Evolutionary conservation across 768 basidiomycete genomes (phyloP), one percentile per base, ranked within the genome.

Genomic region (Amanita rimosa): DNA sequence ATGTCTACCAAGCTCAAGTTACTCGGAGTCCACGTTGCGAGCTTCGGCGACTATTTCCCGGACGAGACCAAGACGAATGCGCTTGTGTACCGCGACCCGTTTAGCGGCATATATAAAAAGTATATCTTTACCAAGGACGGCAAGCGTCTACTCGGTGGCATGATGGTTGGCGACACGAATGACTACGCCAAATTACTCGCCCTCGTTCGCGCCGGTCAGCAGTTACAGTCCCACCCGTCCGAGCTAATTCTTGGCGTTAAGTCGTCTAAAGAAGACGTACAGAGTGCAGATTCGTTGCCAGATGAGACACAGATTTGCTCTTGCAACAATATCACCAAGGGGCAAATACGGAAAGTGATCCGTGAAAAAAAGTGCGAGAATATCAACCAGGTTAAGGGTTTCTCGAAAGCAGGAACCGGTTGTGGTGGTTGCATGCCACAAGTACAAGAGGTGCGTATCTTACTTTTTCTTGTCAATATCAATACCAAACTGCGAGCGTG

Each of bases 341-440:
- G 75, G 8, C 68, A 62, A 9, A 72, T 85, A 19, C 65, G 60
- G 0, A 62, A 66, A 48, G 76, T 75, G 48, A 67, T 84, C 49
- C 67, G 69, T 55, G 64, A 66, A 0, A 82, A 80, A 1, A 57
- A 64, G 1, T 71, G 71, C 41, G 67, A 62, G 6, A 60, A 65
- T 10, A 57, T 86, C n/a, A 67, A 58, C 3, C 75, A 71, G 39
- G 62, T 86, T 54, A 85, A 85, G 61, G 54, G 62, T 24, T 76
- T 77, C 61, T 85, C 84, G 5, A 88, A 86, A 60, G 76, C 71
- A 5, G 82, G 82, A 3, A 78, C 78, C 1, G 84, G 84, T 1
- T 87, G 84, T 53, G 83, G 84, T 37, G 85, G 84, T 39, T 86
- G 83, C 57, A 64, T 83, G 49, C 84, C 84, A 3, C 64, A 85